Percentiles rank a stretch among this genome's conserved stretches.
Conservation (phyloP, 1,139 yeast genomes). For the Blastobotrys proliferans region DNA sequence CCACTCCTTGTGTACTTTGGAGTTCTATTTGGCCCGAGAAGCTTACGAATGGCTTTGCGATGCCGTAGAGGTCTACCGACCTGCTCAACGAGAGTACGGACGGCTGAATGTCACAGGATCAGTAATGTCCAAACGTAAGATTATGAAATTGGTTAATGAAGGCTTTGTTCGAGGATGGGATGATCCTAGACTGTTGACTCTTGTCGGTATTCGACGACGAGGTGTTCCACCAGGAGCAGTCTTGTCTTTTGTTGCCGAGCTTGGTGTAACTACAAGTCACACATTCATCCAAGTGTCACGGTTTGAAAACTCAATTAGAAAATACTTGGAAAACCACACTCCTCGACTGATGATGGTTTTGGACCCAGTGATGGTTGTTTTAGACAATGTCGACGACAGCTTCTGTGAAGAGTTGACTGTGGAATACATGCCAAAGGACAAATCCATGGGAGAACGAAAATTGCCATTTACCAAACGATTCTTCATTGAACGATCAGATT, state of each 20-base stretch:
- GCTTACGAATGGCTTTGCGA: constrained; percentile 99
- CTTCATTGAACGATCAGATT: constrained; percentile 84
- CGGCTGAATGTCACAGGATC: constrained; percentile 94
- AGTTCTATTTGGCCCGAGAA: constrained; percentile 86
- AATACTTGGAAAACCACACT: constrained; percentile 81
- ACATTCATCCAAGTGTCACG: constrained; percentile 87
- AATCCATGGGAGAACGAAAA: constrained; percentile 68
- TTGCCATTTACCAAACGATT: constrained; percentile 73
- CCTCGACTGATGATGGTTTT: constrained; percentile 94
- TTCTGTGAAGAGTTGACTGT: constrained; percentile 65
- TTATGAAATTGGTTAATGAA: constrained; percentile 84
- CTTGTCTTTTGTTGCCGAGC: constrained; percentile 83
- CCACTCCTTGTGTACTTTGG: constrained; percentile 93
- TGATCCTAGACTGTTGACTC: constrained; percentile 93
- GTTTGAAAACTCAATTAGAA: constrained; percentile 85
- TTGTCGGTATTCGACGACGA: constrained; percentile 92
- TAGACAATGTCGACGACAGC: constrained; percentile 78
- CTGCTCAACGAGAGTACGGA: constrained; percentile 98
- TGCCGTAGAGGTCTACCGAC: constrained; percentile 89
- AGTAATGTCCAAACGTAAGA: constrained; percentile 89
- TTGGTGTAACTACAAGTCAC: constrained; percentile 93
- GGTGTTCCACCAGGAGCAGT: constrained; percentile 99
- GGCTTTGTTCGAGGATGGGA: constrained; percentile 92
- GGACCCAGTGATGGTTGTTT: constrained; percentile 77
- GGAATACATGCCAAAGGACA: constrained; percentile 85